Evolutionary conservation across 257 asterid genomes (phyloP).

Genomic region (Solanum chiquidenum): DNA sequence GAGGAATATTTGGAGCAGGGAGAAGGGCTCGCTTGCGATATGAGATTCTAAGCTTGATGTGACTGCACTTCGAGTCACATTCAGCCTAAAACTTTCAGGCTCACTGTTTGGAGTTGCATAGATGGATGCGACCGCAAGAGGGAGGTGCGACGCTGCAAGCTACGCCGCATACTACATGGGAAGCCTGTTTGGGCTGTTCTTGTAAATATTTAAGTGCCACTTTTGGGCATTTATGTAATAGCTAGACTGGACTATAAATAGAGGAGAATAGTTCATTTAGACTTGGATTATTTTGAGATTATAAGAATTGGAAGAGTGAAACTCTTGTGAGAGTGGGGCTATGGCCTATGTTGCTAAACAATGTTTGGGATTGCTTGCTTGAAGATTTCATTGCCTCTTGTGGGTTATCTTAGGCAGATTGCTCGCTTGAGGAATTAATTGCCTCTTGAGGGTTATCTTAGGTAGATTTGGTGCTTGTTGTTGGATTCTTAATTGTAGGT

Average conservation of each 20-base stretch:
- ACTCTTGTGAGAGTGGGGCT: neutral
- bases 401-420: neutral
- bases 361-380: neutral
- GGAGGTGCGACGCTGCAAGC: neutral
- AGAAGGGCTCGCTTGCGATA: neutral
- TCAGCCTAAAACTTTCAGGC: neutral
- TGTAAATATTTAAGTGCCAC: neutral
- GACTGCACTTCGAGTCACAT: neutral
- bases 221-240: neutral
- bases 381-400: neutral
- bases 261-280: neutral
- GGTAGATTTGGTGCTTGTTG: neutral
- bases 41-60: neutral
- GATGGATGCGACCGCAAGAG: neutral
- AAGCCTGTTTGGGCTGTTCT: neutral
- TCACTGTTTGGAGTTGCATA: neutral
- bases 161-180: neutral
- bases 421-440: neutral
- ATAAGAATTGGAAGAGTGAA: neutral
- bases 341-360: neutral
- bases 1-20: neutral
- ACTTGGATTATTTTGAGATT: neutral
- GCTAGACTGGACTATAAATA: neutral
- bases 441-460: neutral
- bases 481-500: neutral